Evolutionary conservation across 805 yeast species (phyloP), one percentile per base, ranked within the genome.

Genomic region (Ogataea minuta): DNA sequence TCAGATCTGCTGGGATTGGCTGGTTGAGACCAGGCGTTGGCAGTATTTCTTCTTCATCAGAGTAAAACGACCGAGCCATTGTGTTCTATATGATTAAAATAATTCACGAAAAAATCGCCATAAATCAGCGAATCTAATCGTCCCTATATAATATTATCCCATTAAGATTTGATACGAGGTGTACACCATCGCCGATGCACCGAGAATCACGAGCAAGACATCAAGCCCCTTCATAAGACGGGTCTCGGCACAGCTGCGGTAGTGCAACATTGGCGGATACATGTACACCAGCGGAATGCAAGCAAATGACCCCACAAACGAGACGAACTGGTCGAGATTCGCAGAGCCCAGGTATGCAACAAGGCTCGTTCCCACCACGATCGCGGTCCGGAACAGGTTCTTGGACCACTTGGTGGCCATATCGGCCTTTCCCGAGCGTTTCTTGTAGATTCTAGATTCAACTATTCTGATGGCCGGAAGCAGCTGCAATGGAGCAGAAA

Each of bases 241-340:
- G 10, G 69, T 57, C 20, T 62, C 53, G 9, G 69, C 67, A 45
- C 79, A 75, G 39, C 78, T 66, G 53, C 67, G 72, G 39, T 77
- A 67, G 53, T 85, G 93, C 37, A 85, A 64, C 70, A 85, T 69
- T 12, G 95, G 93, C 7, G 95, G 93, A 53, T 84, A 84, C 78
- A 85, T 80, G 64, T 85, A 85, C 4, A 85, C 93, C 64, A 85
- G 71, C 2, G 95, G 95, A 39, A 85, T 82, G 54, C 95, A 85
- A 1, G 91, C 90, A 64, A 85, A 81, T 36, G 89, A 82, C 3
- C 95, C 95, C 36, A 85, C 84, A 54, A 85, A 79, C 2, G 90
- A 79, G 9, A 85, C 91, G 62, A 85, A 82, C 46, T 67, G 71
- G 56, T 85, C 93, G 45, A 85, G 63, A 51, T 83, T 76, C 41